Base-by-base conservation (phyloP, 495 filamentous ascomycete genomes). In the Aspergillus hancockii region DNA sequence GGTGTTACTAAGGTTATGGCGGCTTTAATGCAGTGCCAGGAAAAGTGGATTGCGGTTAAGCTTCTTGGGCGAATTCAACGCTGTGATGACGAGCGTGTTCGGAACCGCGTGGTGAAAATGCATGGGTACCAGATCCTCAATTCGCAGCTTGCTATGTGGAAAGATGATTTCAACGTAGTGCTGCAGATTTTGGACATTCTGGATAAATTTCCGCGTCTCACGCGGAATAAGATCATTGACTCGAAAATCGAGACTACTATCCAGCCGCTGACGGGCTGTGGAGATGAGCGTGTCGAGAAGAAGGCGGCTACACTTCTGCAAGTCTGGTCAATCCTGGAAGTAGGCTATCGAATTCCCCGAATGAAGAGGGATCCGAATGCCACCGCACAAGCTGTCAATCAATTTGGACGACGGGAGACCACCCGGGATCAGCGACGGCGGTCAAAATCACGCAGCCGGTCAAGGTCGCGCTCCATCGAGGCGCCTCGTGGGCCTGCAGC, bases 21-120 rank as follows among this genome's bases (percentile, higher is more conserved):
- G 7, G 89, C 92, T n/a, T 87, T 99, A 59, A 90, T 96, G 85
- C 93, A 97, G 72, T 97, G 92, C 80, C 93, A 94, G 74, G 94
- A 99, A 81, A 97, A 97, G 66, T 99, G 95, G 95, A 97, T 99
- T 71, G 90, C 90, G 12, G 92, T 96, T 77, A 98, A 97, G 76
- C 79, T 99, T 54, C 86, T 99, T 16, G 82, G 84, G 38, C 92
- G 94, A 43, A 90, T 99, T 55, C 91, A 97, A 70, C 85, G 83
- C n/a, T 90, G 88, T 71, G 87, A 94, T 50, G 92, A 97, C 59
- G 93, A 97, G 65, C 83, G 86, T 54, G 91, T 97, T 41, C 85
- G 87, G 50, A 91, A 95, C 73, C 87, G 90, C 16, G 91, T 98
- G 32, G 88, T 97, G 56, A 88, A 91, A 68, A 93, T 98, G 89